A percentile compares a stretch with the other conserved stretches of the same genome.
These are phyloP conservation scores for Emmonsiellopsis sp. DNA, from an alignment of 2,329 filamentous ascomycete genomes.

Conservation along the genomic window DNA sequence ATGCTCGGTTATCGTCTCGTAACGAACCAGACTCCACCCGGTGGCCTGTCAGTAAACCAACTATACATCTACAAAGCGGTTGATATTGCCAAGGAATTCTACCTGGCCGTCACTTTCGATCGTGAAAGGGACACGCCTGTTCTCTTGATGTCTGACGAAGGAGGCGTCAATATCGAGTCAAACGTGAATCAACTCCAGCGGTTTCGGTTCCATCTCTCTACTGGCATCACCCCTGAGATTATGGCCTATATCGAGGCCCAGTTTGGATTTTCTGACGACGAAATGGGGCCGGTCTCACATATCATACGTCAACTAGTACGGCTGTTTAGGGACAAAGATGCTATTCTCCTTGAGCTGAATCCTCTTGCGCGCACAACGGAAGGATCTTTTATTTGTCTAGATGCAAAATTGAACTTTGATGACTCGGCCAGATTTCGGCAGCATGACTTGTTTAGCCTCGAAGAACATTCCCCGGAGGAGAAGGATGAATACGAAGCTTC, in stretches of 20 bases:
- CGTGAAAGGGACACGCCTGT: slow-evolving; percentile 32
- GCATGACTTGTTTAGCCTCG: slow-evolving; percentile 28
- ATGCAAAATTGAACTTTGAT: slow-evolving; percentile 41
- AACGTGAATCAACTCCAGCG: slow-evolving; percentile 18
- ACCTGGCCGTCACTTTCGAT: slow-evolving; percentile 36
- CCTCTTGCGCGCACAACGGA: slow-evolving; percentile 24
- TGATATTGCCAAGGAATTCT: slow-evolving; percentile 27
- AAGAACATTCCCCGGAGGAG: slow-evolving; percentile 67
- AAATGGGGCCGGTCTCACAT: slow-evolving; percentile 16
- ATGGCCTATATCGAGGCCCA: slow-evolving; percentile 32
- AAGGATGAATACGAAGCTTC: slow-evolving; percentile 81
- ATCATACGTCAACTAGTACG: slow-evolving; percentile 13
- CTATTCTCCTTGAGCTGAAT: slow-evolving; percentile 38
- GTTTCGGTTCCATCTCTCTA: slow-evolving; percentile 19
- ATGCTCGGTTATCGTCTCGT: slow-evolving; percentile 22
- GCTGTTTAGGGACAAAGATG: slow-evolving; percentile 40
- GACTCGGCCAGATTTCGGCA: slow-evolving; percentile 40
- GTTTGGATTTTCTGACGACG: slow-evolving; percentile 22
- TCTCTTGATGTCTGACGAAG: slow-evolving; percentile 28
- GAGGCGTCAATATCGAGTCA: slow-evolving; percentile 24
- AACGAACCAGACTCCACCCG: slow-evolving; percentile 21
- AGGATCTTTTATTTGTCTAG: slow-evolving; percentile 25
- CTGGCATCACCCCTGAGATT: slow-evolving; percentile 31
- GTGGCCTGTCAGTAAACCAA: slow-evolving; percentile 21
- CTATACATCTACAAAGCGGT: slow-evolving; percentile 31